These are phyloP conservation scores for Solanum habrochaites DNA, from an alignment of 257 asterid genomes.

Conservation along the genomic window DNA sequence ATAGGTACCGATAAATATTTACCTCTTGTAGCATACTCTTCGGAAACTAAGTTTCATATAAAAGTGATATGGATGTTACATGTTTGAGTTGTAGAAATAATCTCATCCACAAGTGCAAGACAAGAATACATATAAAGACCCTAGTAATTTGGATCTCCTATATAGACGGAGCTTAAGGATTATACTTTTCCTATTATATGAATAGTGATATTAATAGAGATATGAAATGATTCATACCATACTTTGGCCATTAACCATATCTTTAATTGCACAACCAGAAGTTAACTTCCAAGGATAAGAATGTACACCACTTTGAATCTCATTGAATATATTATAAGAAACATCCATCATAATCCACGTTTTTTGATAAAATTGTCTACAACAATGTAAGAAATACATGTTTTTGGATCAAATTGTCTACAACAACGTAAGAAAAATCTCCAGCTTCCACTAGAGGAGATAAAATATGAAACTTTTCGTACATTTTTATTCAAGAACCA, in stretches of 20 bases:
- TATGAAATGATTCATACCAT: constrained; percentile 15
- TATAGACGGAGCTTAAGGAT: not conserved
- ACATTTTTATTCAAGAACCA: too few species aligned
- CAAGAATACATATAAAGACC: not conserved
- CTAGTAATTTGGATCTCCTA: not conserved
- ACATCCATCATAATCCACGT: constrained; percentile 55
- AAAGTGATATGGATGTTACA: not conserved
- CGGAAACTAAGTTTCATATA: not conserved
- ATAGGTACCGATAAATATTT: not conserved
- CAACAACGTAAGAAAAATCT: constrained; percentile 32
- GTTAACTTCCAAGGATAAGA: constrained; percentile 48
- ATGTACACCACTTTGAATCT: constrained; percentile 20
- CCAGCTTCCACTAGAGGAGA: too few species aligned
- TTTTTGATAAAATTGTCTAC: constrained; percentile 29
- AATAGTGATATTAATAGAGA: not conserved
- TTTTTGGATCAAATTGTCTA: constrained; percentile 23
- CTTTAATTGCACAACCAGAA: constrained; percentile 59
- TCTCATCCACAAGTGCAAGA: not conserved
- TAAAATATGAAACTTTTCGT: too few species aligned
- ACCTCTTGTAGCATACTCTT: not conserved
- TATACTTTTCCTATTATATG: too few species aligned
- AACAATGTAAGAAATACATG: constrained; percentile 26
- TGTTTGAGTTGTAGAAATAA: too few species aligned
- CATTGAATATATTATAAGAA: constrained; percentile 35
- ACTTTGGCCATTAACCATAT: constrained; percentile 41